phyloP scores from a whole-genome alignment of 352 stramenopile genomes.

The Phytophthora brassicae region DNA sequence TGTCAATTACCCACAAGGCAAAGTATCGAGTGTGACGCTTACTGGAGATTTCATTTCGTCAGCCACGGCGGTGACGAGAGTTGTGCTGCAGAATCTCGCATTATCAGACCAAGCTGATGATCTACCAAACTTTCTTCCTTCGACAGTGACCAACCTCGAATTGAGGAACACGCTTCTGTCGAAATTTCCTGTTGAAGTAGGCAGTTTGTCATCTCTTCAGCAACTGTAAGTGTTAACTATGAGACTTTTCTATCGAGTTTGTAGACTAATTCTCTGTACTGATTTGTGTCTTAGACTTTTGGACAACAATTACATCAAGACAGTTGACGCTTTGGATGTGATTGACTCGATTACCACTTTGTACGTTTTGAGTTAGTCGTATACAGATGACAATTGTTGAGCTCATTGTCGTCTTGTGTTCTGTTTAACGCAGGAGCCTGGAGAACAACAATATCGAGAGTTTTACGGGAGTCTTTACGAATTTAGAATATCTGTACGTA shows the following conservation, averaged over 20 bases:
- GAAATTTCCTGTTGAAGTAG: constrained; percentile 17
- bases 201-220: constrained; percentile 9
- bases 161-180: constrained; percentile 27
- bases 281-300: constrained; percentile 18
- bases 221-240: constrained; percentile 4
- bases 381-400: no score
- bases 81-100: constrained; percentile 36
- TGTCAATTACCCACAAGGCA: constrained; percentile 31
- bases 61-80: constrained; percentile 22
- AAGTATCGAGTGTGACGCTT: constrained; percentile 30
- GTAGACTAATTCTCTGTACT: not conserved
- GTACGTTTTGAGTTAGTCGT: not conserved
- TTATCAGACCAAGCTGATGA: constrained; percentile 19
- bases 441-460: constrained; percentile 53
- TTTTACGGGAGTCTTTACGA: constrained; percentile 49
- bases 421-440: constrained; percentile 30
- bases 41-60: constrained; percentile 22
- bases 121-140: constrained; percentile 25
- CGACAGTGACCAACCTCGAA: constrained; percentile 24
- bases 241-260: not conserved
- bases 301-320: constrained; percentile 38
- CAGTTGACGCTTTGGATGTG: constrained; percentile 17
- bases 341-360: constrained; percentile 24
- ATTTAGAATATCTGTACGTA: constrained; percentile 46
- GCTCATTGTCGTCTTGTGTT: not conserved